Evolutionary conservation across 441 rosid genomes (phyloP).

Genomic region (Corymbia calophylla): DNA sequence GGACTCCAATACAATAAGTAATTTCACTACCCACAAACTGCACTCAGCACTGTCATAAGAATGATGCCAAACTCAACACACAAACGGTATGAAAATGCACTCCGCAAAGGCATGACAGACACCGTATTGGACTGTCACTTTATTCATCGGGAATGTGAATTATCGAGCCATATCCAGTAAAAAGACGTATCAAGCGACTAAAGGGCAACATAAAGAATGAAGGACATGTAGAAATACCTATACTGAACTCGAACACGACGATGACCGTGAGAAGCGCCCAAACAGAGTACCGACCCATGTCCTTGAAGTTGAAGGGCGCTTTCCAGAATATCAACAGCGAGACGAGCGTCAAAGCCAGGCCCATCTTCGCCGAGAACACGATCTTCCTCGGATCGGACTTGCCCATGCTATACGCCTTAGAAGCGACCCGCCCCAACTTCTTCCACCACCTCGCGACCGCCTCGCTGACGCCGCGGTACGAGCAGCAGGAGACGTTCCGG

Average conservation of each 20-base stretch:
- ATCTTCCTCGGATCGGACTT: slow-evolving; percentile 62
- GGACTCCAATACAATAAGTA: neutral
- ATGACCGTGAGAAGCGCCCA: slow-evolving; percentile 83
- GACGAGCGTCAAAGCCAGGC: slow-evolving; percentile 44
- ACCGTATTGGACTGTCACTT: neutral
- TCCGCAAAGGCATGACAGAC: neutral
- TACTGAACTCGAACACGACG: slow-evolving; percentile 67
- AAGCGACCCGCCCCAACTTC: slow-evolving; percentile 19
- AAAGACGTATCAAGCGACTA: neutral
- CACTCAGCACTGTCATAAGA: neutral
- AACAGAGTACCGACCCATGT: slow-evolving; percentile 44
- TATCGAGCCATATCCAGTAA: neutral
- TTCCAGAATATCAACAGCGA: slow-evolving; percentile 46
- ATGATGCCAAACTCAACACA: neutral
- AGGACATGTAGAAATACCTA: slow-evolving; percentile 22
- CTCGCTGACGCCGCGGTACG: slow-evolving; percentile 12
- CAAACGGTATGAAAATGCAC: neutral
- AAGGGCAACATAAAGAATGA: neutral
- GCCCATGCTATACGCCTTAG: slow-evolving; percentile 48
- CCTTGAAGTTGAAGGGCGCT: slow-evolving; percentile 36
- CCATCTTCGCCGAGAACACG: slow-evolving; percentile 65
- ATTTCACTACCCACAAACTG: neutral
- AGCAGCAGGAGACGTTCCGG: slow-evolving; percentile 9
- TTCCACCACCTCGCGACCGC: slow-evolving; percentile 6
- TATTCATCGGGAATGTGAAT: neutral